Evolutionary conservation across 2,329 filamentous ascomycete genomes (phyloP).

Genomic region (Aspergillus costaricaensis): DNA sequence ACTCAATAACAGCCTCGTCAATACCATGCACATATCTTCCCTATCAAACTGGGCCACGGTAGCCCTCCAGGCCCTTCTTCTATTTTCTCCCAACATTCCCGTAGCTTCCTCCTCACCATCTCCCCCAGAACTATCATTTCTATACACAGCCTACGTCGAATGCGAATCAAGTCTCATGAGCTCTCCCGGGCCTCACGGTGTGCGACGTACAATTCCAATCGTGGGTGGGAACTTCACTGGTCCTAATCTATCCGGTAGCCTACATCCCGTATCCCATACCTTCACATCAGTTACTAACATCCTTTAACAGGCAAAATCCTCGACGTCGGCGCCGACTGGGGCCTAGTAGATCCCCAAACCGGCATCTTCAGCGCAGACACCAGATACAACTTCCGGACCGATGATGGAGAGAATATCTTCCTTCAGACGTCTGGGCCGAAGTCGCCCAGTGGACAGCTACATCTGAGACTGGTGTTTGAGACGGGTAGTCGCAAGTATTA

Average conservation of each 20-base stretch:
- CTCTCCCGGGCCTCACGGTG: slow-evolving; percentile 21
- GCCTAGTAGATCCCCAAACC: slow-evolving; percentile 24
- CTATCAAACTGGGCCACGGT: neutral
- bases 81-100: neutral
- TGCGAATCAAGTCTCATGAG: slow-evolving; percentile 24
- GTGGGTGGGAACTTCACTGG: slow-evolving; percentile 32
- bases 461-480: slow-evolving; percentile 27
- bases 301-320: slow-evolving; percentile 22
- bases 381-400: slow-evolving; percentile 29
- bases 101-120: neutral
- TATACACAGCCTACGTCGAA: slow-evolving; percentile 29
- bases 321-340: slow-evolving; percentile 31
- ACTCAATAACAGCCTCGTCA: neutral
- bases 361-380: slow-evolving; percentile 30
- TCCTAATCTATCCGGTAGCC: slow-evolving; percentile 23
- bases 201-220: slow-evolving; percentile 28
- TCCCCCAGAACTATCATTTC: slow-evolving; percentile 24
- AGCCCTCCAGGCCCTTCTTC: neutral
- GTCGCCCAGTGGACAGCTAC: slow-evolving; percentile 22
- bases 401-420: slow-evolving; percentile 29
- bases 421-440: slow-evolving; percentile 26
- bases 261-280: too few relatives aligned
- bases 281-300: neutral
- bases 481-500: slow-evolving; percentile 29
- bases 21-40: neutral